phyloP scores from a whole-genome alignment of 768 basidiomycete genomes.

The Arthromyces matolae region DNA sequence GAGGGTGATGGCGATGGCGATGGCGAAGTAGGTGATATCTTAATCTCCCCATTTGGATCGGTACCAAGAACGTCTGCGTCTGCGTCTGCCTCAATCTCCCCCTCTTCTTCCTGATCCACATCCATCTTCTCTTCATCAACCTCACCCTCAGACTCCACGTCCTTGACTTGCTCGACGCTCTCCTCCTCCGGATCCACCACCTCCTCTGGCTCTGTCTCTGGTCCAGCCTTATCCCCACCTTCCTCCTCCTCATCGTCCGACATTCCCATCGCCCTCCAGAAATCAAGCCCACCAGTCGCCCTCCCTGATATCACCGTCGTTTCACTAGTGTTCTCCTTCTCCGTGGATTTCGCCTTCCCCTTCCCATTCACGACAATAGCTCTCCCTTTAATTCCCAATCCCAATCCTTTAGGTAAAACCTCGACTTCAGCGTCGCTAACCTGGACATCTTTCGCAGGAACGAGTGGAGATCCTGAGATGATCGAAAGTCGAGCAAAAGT shows the following conservation, averaged over 20 bases:
- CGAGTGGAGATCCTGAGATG: conserved; percentile 37
- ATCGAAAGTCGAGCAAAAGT: conserved; percentile 52
- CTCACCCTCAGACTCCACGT: too few species aligned
- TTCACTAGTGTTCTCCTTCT: neutral
- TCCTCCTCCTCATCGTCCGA: neutral
- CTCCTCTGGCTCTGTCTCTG: neutral
- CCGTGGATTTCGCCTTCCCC: neutral
- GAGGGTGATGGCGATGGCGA: neutral
- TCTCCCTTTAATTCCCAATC: too few species aligned
- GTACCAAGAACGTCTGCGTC: neutral
- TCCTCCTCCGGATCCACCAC: neutral
- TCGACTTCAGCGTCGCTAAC: too few species aligned
- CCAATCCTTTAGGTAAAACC: too few species aligned
- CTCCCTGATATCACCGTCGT: too few species aligned
- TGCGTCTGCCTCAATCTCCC: too few species aligned
- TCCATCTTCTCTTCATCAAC: neutral
- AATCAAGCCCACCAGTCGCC: neutral
- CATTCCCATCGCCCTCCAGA: conserved; percentile 1
- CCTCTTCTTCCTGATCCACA: neutral
- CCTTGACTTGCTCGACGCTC: neutral
- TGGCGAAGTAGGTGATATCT: neutral
- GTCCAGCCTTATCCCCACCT: neutral
- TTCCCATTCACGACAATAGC: neutral
- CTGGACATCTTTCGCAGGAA: neutral
- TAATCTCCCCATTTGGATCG: neutral